These are phyloP conservation scores for Sugiyamaella sp. DNA, from an alignment of 1,139 yeast species.

Conservation along the genomic window DNA sequence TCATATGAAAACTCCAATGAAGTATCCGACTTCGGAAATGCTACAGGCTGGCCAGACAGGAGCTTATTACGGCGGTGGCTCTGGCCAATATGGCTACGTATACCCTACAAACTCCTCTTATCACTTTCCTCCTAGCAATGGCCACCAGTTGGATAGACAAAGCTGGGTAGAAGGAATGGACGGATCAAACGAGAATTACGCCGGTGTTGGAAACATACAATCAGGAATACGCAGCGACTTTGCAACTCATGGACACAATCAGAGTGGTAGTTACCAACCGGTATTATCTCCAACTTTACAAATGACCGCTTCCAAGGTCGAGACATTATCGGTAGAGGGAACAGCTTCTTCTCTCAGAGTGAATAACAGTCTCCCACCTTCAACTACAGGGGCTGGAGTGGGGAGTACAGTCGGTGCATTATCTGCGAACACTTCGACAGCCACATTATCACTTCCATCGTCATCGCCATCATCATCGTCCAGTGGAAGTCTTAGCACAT, in stretches of 20 bases:
- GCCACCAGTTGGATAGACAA: neutral
- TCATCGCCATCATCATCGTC: neutral
- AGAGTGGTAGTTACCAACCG: neutral
- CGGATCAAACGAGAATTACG: neutral
- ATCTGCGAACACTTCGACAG: neutral
- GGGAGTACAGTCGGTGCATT: neutral
- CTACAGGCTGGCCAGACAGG: neutral
- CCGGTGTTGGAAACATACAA: neutral
- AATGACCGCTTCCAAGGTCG: neutral
- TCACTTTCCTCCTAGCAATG: neutral
- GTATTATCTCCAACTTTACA: neutral
- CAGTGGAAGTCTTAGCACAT: neutral
- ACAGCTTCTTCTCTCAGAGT: neutral
- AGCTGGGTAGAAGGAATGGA: conserved; percentile 12
- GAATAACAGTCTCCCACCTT: neutral
- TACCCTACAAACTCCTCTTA: conserved; percentile 1
- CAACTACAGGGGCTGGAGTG: neutral
- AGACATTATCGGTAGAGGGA: neutral
- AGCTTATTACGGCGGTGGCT: neutral
- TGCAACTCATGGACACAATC: neutral
- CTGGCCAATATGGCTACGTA: conserved; percentile 6
- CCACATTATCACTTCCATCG: neutral
- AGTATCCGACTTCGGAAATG: conserved; percentile 8
- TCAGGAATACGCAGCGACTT: neutral
- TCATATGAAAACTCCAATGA: conserved; percentile 15